phyloP scores from a whole-genome alignment of 2,329 filamentous ascomycete genomes.

The Hypocreales sp. region DNA sequence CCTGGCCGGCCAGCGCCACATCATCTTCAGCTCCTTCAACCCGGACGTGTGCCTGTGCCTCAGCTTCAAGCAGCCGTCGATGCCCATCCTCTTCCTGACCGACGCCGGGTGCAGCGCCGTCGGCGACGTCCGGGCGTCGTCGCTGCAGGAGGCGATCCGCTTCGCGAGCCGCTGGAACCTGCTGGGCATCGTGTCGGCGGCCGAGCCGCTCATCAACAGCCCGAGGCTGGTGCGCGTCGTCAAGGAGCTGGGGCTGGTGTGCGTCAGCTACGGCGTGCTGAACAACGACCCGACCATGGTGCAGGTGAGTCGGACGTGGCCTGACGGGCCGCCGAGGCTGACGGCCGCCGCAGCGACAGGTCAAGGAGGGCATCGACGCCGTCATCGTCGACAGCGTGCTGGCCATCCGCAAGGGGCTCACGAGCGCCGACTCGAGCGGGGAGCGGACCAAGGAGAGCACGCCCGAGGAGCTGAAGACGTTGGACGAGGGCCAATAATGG shows the following conservation, averaged over 20 bases:
- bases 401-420: conserved; percentile 81
- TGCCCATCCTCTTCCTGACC: conserved; percentile 86
- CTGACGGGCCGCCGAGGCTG: conserved; percentile 1
- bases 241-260: conserved; percentile 86
- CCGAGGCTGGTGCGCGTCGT: conserved; percentile 82
- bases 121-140: conserved; percentile 79
- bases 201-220: conserved; percentile 75
- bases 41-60: conserved; percentile 90
- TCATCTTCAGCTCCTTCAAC: conserved; percentile 96
- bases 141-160: conserved; percentile 85
- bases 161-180: conserved; percentile 94
- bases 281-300: conserved; percentile 85
- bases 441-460: background rate
- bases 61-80: conserved; percentile 93
- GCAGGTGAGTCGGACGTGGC: conserved; percentile 56
- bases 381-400: conserved; percentile 95
- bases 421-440: conserved; percentile 17
- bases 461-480: too few species aligned
- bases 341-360: conserved; percentile 53
- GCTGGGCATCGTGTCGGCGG: conserved; percentile 78
- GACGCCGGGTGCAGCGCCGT: conserved; percentile 73
- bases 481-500: too few species aligned
- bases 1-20: conserved; percentile 63
- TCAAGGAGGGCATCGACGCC: conserved; percentile 89
- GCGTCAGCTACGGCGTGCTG: conserved; percentile 79